These are phyloP conservation scores for Globisporangium lucens DNA, from an alignment of 352 stramenopile species.

Conservation along the genomic window DNA sequence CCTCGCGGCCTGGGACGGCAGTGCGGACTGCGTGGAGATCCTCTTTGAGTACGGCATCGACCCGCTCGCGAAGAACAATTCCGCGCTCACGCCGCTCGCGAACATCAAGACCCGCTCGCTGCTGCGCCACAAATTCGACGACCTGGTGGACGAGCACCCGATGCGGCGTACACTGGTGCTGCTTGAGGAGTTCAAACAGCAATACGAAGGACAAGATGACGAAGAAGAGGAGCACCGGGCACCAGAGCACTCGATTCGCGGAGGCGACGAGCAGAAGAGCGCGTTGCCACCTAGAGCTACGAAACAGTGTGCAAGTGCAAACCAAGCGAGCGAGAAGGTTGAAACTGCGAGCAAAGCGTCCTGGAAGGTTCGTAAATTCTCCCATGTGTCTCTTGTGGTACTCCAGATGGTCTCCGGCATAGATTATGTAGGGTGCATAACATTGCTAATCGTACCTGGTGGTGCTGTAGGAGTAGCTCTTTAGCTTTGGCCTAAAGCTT, in stretches of 20 bases:
- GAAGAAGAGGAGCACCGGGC: background rate
- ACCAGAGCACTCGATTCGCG: background rate
- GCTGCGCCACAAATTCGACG: slow-evolving; percentile 64
- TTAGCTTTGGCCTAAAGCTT: slow-evolving; percentile 8
- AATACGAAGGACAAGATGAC: background rate
- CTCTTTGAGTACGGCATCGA: slow-evolving; percentile 65
- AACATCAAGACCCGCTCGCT: slow-evolving; percentile 66
- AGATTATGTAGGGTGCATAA: background rate
- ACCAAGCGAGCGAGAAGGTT: background rate
- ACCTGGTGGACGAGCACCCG: slow-evolving; percentile 44
- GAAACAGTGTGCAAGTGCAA: background rate
- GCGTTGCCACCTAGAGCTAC: background rate
- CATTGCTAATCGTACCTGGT: background rate
- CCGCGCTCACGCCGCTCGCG: slow-evolving; percentile 44
- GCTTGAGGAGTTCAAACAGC: slow-evolving; percentile 36
- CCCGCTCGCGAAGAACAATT: slow-evolving; percentile 39
- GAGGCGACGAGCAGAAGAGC: background rate
- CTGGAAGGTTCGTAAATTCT: slow-evolving; percentile 15
- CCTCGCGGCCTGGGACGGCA: slow-evolving; percentile 63
- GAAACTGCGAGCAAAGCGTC: background rate
- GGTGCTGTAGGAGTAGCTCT: slow-evolving; percentile 25
- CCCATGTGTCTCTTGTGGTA: background rate
- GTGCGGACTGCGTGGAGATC: slow-evolving; percentile 56
- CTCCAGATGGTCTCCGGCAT: background rate
- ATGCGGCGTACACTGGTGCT: slow-evolving; percentile 46